Evolutionary conservation across 2,329 filamentous ascomycete species (phyloP).

Genomic region (Rutstroemia sp.): DNA sequence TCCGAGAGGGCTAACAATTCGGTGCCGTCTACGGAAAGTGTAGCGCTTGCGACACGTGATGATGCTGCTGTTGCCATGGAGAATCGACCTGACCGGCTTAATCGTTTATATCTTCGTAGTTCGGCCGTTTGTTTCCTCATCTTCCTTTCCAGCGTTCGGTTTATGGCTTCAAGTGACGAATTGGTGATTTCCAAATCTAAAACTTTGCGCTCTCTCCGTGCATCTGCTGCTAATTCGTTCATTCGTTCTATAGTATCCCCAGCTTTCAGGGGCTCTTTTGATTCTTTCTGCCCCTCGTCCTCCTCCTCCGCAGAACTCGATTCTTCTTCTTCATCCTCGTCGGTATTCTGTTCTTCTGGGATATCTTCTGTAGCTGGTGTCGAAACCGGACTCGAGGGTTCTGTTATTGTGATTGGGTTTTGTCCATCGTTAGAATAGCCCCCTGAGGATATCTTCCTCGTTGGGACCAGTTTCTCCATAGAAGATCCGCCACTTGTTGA

Average conservation of each 20-base stretch:
- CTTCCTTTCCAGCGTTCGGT: constrained; percentile 83
- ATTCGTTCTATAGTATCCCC: constrained; percentile 49
- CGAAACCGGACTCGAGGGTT: constrained; percentile 15
- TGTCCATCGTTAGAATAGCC: constrained; percentile 14
- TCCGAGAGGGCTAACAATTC: constrained; percentile 35
- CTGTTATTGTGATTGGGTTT: constrained; percentile 14
- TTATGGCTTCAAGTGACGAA: constrained; percentile 89
- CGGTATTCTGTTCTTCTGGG: constrained; percentile 12
- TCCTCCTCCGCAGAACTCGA: constrained; percentile 6
- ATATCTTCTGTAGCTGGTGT: constrained; percentile 21
- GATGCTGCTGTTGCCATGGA: constrained; percentile 48
- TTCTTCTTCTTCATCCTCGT: constrained; percentile 1
- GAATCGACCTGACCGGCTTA: constrained; percentile 73
- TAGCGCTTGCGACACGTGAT: constrained; percentile 37
- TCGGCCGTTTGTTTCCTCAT: constrained; percentile 87
- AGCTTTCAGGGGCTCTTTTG: constrained; percentile 46
- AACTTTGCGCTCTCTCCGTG: constrained; percentile 86
- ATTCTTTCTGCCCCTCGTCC: constrained; percentile 25
- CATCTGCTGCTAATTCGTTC: constrained; percentile 77
- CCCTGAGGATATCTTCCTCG: constrained; percentile 18
- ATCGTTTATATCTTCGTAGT: constrained; percentile 73
- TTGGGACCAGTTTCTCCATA: constrained; percentile 14
- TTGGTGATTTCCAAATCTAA: constrained; percentile 96
- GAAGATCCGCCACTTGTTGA: constrained; percentile 24
- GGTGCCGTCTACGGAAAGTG: constrained; percentile 37